Evolutionary conservation across 306 rosid species (phyloP).

Genomic region (Vachellia pachyceras): DNA sequence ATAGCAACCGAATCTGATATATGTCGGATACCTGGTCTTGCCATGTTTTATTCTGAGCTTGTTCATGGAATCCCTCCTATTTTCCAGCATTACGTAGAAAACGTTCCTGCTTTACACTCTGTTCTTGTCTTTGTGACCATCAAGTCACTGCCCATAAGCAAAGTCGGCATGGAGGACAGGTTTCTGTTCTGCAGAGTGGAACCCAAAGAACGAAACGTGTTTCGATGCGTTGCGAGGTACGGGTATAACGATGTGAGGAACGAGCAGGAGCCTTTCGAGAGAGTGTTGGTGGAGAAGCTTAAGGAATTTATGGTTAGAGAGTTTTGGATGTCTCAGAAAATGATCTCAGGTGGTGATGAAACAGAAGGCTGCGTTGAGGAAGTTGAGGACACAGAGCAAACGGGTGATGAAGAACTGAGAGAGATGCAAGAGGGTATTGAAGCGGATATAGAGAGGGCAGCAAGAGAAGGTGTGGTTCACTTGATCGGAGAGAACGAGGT

Average conservation of each 20-base stretch:
- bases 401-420: background rate
- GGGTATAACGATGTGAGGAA: conserved; percentile 14
- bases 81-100: conserved; percentile 6
- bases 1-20: background rate
- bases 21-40: conserved; percentile 8
- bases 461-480: background rate
- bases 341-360: background rate
- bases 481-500: conserved; percentile 23
- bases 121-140: conserved; percentile 20
- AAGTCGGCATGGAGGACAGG: background rate
- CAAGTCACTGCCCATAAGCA: conserved; percentile 19
- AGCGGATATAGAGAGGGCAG: background rate
- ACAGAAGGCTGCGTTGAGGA: background rate
- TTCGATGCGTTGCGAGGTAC: conserved; percentile 14
- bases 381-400: background rate
- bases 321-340: background rate
- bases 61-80: conserved; percentile 12
- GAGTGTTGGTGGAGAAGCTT: conserved; percentile 7
- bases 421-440: background rate
- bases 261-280: conserved; percentile 20
- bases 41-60: conserved; percentile 22
- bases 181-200: conserved; percentile 14
- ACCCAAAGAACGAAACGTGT: conserved; percentile 2
- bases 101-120: conserved; percentile 18
- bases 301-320: background rate